Evolutionary conservation across 2,329 filamentous ascomycete genomes (phyloP).

Genomic region (Catunica adiposa): DNA sequence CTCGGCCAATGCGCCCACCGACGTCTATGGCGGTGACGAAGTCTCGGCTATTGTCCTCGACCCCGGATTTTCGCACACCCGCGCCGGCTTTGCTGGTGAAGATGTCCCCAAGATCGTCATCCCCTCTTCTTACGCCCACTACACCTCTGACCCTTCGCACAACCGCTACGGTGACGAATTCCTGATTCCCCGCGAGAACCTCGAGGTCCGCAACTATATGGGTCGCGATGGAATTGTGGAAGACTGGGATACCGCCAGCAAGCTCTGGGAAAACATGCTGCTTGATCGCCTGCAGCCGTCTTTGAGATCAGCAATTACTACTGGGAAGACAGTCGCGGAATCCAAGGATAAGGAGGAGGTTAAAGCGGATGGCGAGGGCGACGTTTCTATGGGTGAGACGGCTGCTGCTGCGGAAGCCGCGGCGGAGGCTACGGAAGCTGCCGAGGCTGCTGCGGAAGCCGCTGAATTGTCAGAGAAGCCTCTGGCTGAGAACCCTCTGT

Average conservation of each 20-base stretch:
- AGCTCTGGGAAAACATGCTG: slow-evolving; percentile 85
- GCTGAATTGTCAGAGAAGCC: slow-evolving; percentile 50
- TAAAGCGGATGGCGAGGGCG: slow-evolving; percentile 42
- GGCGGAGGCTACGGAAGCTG: slow-evolving; percentile 16
- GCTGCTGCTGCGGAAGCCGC: slow-evolving; percentile 1
- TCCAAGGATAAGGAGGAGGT: slow-evolving; percentile 27
- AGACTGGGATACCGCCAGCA: slow-evolving; percentile 84
- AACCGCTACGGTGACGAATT: slow-evolving; percentile 81
- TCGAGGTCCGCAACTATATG: slow-evolving; percentile 88
- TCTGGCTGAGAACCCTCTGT: slow-evolving; percentile 71
- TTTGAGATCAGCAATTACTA: slow-evolving; percentile 51
- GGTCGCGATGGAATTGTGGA: slow-evolving; percentile 76
- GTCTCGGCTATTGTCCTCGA: slow-evolving; percentile 94
- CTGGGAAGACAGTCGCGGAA: slow-evolving; percentile 41
- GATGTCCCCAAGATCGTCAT: slow-evolving; percentile 89
- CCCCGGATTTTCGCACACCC: slow-evolving; percentile 76
- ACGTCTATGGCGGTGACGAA: slow-evolving; percentile 64
- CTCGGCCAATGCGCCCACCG: slow-evolving; percentile 28
- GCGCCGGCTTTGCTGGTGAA: slow-evolving; percentile 94
- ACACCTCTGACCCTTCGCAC: slow-evolving; percentile 28
- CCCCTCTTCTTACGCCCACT: slow-evolving; percentile 70
- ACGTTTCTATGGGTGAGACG: slow-evolving; percentile 39
- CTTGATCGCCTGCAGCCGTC: slow-evolving; percentile 72
- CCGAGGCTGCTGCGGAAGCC: slow-evolving; percentile 7
- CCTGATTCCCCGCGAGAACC: slow-evolving; percentile 55